phyloP scores from a whole-genome alignment of 2,329 filamentous ascomycete species.

The Sarocladium strictum region DNA sequence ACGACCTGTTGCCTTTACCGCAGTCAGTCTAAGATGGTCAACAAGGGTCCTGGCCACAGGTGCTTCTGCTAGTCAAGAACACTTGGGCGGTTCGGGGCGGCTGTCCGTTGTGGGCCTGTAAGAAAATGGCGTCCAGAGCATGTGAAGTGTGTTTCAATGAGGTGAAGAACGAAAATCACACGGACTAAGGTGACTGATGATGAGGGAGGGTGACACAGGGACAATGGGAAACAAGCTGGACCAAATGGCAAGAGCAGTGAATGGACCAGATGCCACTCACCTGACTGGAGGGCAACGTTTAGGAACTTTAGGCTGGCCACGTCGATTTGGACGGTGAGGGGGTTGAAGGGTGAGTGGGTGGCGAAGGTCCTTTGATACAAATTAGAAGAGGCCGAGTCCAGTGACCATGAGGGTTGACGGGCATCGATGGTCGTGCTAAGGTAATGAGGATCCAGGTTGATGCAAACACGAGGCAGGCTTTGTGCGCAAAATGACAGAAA shows the following conservation, averaged over 20 bases:
- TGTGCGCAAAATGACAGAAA: not conserved
- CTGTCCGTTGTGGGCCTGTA: conserved; percentile 2
- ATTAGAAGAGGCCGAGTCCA: not conserved
- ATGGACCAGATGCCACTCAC: not conserved
- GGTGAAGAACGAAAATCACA: not conserved
- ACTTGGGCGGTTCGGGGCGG: conserved; percentile 4
- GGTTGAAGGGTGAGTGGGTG: not conserved
- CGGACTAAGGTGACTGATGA: not conserved
- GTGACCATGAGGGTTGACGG: not conserved
- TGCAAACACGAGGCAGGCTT: not conserved
- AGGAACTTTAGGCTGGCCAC: not conserved
- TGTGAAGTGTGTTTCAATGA: not conserved
- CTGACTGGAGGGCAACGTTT: not conserved
- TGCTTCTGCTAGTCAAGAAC: conserved; percentile 2
- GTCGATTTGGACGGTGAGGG: not conserved
- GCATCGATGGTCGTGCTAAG: not conserved
- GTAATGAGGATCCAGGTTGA: not conserved
- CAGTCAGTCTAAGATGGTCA: conserved; percentile 14
- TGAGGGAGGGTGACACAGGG: not conserved
- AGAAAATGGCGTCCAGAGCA: not conserved
- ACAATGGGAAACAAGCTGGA: not conserved
- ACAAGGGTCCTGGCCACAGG: conserved; percentile 4
- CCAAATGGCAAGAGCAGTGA: not conserved
- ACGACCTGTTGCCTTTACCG: conserved; percentile 34
- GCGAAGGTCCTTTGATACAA: not conserved